These are phyloP conservation scores for Diaporthe eres DNA, from an alignment of 2,329 filamentous ascomycete genomes.

Conservation along the genomic window DNA sequence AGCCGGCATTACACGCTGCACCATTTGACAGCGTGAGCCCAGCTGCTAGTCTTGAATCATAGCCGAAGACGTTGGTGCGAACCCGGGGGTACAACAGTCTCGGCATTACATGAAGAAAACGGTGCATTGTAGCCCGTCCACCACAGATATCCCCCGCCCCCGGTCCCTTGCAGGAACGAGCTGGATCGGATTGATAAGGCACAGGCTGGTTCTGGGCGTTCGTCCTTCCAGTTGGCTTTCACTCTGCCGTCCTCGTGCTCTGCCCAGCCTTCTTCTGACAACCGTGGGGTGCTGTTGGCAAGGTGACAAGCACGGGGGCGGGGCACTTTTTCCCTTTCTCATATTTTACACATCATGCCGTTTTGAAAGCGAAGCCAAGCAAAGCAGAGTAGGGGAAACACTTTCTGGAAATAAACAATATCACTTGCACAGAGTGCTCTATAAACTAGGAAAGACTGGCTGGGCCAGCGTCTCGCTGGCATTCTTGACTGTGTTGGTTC, in stretches of 20 bases:
- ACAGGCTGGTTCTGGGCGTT: slow-evolving; percentile 12
- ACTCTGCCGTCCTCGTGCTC: neutral
- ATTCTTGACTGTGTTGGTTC: neutral
- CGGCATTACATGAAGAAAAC: neutral
- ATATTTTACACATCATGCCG: slow-evolving; percentile 20
- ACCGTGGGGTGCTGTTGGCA: neutral
- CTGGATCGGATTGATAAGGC: slow-evolving; percentile 4
- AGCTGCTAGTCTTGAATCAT: slow-evolving; percentile 53
- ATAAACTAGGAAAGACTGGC: neutral
- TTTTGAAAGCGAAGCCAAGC: slow-evolving; percentile 34
- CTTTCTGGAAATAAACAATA: slow-evolving; percentile 32
- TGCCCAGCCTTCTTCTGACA: neutral
- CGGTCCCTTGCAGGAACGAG: neutral
- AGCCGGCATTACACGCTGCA: slow-evolving; percentile 89
- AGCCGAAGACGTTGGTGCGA: neutral
- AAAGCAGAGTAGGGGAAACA: slow-evolving; percentile 25
- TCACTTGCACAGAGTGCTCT: slow-evolving; percentile 6
- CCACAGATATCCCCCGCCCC: neutral
- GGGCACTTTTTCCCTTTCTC: slow-evolving; percentile 2
- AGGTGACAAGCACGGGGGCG: neutral
- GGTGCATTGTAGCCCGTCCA: neutral
- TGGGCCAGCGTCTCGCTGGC: neutral
- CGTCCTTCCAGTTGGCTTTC: neutral
- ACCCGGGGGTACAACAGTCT: neutral
- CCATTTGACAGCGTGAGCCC: slow-evolving; percentile 82